phyloP scores from a whole-genome alignment of 345 rosid genomes.

The Eucalyptus globulus region DNA sequence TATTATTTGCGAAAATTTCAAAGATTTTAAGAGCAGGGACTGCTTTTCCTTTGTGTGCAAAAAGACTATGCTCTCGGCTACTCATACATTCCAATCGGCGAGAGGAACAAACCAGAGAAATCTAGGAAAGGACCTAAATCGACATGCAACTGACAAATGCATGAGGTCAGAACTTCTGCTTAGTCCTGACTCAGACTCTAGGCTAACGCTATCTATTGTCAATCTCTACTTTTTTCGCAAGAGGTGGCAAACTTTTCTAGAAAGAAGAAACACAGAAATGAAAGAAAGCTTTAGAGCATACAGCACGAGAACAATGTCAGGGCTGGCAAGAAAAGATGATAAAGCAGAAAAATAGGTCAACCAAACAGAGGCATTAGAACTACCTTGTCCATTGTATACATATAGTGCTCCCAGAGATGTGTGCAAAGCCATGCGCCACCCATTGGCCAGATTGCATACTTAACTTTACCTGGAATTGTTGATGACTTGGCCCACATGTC shows the following conservation, averaged over 20 bases:
- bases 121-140: neutral
- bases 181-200: neutral
- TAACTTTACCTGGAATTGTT: slow-evolving; percentile 54
- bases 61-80: neutral
- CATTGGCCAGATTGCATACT: slow-evolving; percentile 96
- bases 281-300: neutral
- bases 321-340: neutral
- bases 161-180: neutral
- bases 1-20: neutral
- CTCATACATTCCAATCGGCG: neutral
- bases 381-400: slow-evolving; percentile 75
- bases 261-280: neutral
- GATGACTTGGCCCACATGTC: slow-evolving; percentile 97
- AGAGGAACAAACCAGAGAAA: neutral
- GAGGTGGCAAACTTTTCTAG: neutral
- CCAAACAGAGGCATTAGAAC: neutral
- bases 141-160: neutral
- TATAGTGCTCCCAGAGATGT: slow-evolving; percentile 92
- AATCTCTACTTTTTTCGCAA: neutral
- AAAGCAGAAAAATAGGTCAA: neutral
- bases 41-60: neutral
- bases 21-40: neutral
- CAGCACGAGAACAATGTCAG: neutral
- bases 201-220: neutral
- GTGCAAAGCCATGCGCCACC: slow-evolving; percentile 99